phyloP scores from a whole-genome alignment of 228 moss, liverwort and hornwort species.

The Sphagnum magellanicum region DNA sequence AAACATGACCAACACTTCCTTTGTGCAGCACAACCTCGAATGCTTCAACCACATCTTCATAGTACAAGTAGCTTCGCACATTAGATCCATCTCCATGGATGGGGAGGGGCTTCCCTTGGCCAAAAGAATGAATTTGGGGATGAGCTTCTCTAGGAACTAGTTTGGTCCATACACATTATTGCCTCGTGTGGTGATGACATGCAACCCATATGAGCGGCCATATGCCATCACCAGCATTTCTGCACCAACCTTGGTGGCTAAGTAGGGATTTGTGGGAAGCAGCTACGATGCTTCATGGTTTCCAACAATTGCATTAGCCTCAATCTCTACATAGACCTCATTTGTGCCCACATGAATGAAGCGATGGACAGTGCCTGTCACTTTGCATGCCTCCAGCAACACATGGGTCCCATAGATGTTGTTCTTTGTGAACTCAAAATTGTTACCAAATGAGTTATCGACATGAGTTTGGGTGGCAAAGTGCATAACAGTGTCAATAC shows the following conservation, averaged over 20 bases:
- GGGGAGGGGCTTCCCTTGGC: conserved; percentile 68
- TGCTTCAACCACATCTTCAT: conserved; percentile 81
- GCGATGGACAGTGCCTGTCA: conserved; percentile 62
- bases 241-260: conserved; percentile 79
- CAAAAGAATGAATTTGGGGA: conserved; percentile 81
- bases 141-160: conserved; percentile 85
- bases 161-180: conserved; percentile 88
- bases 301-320: conserved; percentile 77
- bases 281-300: conserved; percentile 86
- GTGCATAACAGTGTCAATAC: conserved; percentile 90
- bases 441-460: conserved; percentile 87
- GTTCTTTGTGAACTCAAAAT: conserved; percentile 85
- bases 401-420: conserved; percentile 93
- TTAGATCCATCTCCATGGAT: conserved; percentile 83
- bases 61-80: conserved; percentile 73
- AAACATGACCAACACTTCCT: conserved; percentile 68
- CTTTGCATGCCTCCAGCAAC: conserved; percentile 80
- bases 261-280: conserved; percentile 77
- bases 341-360: conserved; percentile 86
- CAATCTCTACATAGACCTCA: conserved; percentile 82
- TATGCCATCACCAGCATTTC: conserved; percentile 95
- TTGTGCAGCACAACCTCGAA: conserved; percentile 82
- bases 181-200: conserved; percentile 75
- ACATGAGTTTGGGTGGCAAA: conserved; percentile 87
- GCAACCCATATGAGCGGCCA: conserved; percentile 62